Percentiles rank a stretch among this genome's conserved stretches.
Evolutionary conservation across 345 rosid genomes (phyloP).

Genomic region (Anacardium occidentale): DNA sequence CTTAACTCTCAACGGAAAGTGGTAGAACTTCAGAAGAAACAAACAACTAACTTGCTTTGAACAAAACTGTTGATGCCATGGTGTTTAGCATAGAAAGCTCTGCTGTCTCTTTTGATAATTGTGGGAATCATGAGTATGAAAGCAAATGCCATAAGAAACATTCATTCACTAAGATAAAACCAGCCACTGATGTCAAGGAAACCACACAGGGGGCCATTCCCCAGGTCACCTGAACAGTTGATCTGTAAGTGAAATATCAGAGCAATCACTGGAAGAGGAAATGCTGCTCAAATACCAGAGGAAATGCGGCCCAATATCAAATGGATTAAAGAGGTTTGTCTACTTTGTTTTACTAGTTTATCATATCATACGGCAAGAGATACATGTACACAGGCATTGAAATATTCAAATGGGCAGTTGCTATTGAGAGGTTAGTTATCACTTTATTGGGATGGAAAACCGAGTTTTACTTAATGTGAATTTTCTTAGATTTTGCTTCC

Average conservation of each 20-base stretch:
- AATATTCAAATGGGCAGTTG: slow-evolving; percentile 42
- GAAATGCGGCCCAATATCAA: slow-evolving; percentile 46
- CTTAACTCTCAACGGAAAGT: slow-evolving; percentile 39
- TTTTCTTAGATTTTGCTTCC: not conserved
- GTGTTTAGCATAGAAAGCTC: slow-evolving; percentile 30
- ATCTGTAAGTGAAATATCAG: slow-evolving; percentile 10
- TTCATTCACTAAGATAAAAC: not conserved
- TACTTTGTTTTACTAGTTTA: not conserved
- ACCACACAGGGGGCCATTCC: not conserved
- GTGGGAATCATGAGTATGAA: slow-evolving; percentile 27
- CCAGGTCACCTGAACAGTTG: slow-evolving; percentile 4
- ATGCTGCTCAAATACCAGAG: slow-evolving; percentile 34
- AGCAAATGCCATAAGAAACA: slow-evolving; percentile 24
- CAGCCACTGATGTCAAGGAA: slow-evolving; percentile 11
- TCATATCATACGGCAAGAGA: not conserved
- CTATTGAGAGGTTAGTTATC: slow-evolving; percentile 43
- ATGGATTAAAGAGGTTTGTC: slow-evolving; percentile 54
- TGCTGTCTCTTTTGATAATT: slow-evolving; percentile 18
- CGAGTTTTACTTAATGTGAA: not conserved
- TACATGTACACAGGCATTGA: not conserved
- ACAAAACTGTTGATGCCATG: slow-evolving; percentile 41
- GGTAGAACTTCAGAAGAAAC: slow-evolving; percentile 31
- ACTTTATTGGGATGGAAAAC: not conserved
- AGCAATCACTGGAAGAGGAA: slow-evolving; percentile 41
- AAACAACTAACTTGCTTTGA: slow-evolving; percentile 44